These are phyloP conservation scores for Plasmodium vinckei DNA, from an alignment of 169 alveolate species.

Conservation along the genomic window DNA sequence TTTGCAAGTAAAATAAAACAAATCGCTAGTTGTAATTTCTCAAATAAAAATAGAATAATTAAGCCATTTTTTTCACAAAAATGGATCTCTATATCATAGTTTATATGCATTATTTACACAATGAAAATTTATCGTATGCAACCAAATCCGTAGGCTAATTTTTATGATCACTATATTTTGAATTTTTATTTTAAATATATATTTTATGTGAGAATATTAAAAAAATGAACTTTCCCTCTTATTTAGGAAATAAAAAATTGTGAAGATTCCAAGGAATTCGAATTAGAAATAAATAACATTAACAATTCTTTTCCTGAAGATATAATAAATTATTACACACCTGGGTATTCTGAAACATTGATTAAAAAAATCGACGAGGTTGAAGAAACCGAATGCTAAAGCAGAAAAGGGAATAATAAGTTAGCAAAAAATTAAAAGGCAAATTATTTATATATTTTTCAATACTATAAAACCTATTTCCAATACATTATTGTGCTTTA, in stretches of 20 bases:
- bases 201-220: not conserved
- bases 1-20: conserved; percentile 39
- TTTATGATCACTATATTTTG: not conserved
- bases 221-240: not conserved
- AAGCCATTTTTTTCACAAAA: not conserved
- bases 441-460: not conserved
- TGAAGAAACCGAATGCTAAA: not conserved
- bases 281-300: conserved; percentile 45
- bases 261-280: conserved; percentile 54
- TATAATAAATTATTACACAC: conserved; percentile 62
- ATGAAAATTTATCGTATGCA: too few relatives aligned
- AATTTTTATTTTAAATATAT: not conserved
- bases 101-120: not conserved
- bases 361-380: conserved; percentile 66
- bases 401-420: not conserved
- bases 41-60: too few relatives aligned
- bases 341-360: conserved; percentile 75
- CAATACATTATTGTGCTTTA: too few relatives aligned
- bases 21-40: not conserved
- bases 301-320: conserved; percentile 67
- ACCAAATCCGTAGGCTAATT: not conserved
- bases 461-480: too few relatives aligned
- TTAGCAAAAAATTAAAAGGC: not conserved
- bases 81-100: not conserved
- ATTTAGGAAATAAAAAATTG: conserved; percentile 58